Evolutionary conservation across 2,329 filamentous ascomycete genomes (phyloP).

Genomic region (Elsinoe necatrix): DNA sequence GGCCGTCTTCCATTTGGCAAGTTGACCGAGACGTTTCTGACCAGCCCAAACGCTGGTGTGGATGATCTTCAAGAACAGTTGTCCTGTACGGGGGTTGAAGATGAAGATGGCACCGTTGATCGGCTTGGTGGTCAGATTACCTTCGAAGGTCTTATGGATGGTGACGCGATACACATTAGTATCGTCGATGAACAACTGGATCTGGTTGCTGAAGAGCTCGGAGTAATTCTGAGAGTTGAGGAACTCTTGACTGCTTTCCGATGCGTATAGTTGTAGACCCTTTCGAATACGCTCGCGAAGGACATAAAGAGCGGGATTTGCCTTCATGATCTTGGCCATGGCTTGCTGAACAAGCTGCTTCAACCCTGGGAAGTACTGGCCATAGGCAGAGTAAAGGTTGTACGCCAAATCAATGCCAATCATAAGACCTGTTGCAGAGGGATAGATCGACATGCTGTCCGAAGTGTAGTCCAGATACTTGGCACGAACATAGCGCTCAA

Average conservation of each 20-base stretch:
- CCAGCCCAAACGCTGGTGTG: conserved; percentile 99
- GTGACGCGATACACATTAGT: conserved; percentile 99
- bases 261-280: conserved; percentile 94
- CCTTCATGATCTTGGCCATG: conserved; percentile 99
- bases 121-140: conserved; percentile 96
- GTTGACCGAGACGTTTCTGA: conserved; percentile 95
- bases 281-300: conserved; percentile 96
- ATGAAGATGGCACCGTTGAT: conserved; percentile 99
- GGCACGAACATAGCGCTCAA: conserved; percentile 91
- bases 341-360: conserved; percentile 95
- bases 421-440: conserved; percentile 93
- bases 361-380: conserved; percentile 95
- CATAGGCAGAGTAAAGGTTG: conserved; percentile 96
- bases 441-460: conserved; percentile 97
- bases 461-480: conserved; percentile 99
- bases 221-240: conserved; percentile 99
- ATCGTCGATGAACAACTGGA: conserved; percentile 97
- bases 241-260: conserved; percentile 98
- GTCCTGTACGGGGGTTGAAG: conserved; percentile 97
- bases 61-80: conserved; percentile 98
- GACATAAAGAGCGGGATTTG: conserved; percentile 93
- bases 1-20: conserved; percentile 99
- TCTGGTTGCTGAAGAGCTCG: conserved; percentile 97
- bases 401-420: conserved; percentile 96
- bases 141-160: conserved; percentile 99